Conservation (phyloP, 768 basidiomycete species). For the Suillus bovinus region DNA sequence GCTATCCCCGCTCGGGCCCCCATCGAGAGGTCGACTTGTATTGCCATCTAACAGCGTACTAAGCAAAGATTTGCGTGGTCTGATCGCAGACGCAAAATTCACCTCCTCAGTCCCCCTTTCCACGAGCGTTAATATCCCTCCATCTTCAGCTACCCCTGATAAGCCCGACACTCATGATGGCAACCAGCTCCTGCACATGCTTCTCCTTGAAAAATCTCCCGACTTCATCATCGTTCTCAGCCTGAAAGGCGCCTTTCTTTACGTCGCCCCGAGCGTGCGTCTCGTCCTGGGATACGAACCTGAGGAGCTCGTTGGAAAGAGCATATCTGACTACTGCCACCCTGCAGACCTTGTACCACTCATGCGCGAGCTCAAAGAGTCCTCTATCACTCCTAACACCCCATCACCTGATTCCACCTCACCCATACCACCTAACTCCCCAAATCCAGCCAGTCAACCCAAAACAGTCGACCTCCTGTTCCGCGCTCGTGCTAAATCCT, state of each 20-base stretch:
- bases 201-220: conserved; percentile 61
- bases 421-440: conserved; percentile 4
- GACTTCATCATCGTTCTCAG: conserved; percentile 93
- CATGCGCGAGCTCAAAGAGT: conserved; percentile 89
- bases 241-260: conserved; percentile 90
- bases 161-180: conserved; percentile 32
- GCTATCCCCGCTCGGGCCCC: conserved; percentile 13
- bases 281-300: conserved; percentile 86
- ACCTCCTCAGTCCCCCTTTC: conserved; percentile 48
- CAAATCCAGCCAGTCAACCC: conserved; percentile 29
- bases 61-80: conserved; percentile 52
- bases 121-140: conserved; percentile 36
- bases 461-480: conserved; percentile 83
- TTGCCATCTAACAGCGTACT: conserved; percentile 28
- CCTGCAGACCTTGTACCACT: conserved; percentile 88
- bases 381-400: conserved; percentile 31
- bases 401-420: conserved; percentile 3
- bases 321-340: conserved; percentile 82
- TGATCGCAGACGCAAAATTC: conserved; percentile 51
- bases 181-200: conserved; percentile 51
- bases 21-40: conserved; percentile 19
- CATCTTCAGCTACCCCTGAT: conserved; percentile 22
- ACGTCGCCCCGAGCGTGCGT: conserved; percentile 81
- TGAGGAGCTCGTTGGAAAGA: conserved; percentile 76
- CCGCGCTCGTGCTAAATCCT: conserved; percentile 67